Evolutionary conservation across 1,284 basidiomycete species (phyloP).

Genomic region (Wallemia mellicola): DNA sequence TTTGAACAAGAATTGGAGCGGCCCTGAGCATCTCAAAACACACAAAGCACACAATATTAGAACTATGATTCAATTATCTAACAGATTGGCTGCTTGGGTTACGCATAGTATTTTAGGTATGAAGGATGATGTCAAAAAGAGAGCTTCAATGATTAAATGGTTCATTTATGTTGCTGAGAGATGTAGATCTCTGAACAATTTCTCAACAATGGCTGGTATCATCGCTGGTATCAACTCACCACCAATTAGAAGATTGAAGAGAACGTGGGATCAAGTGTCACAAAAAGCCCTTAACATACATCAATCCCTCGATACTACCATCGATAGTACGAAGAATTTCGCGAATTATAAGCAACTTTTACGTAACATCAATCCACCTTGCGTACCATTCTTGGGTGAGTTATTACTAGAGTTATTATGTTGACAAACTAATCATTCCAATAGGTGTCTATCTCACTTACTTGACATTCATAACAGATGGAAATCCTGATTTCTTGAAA

Average conservation of each 20-base stretch:
- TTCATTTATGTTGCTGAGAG: constrained; percentile 86
- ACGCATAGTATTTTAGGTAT: constrained; percentile 58
- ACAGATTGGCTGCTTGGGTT: constrained; percentile 55
- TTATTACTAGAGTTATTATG: no score
- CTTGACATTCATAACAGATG: constrained; percentile 90
- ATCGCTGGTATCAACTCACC: constrained; percentile 44
- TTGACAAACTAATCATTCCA: no score
- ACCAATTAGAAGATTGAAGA: constrained; percentile 49
- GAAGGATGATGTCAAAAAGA: constrained; percentile 46
- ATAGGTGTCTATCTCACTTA: constrained; percentile 86
- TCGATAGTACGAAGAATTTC: constrained; percentile 78
- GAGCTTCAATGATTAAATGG: constrained; percentile 56
- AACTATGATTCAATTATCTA: constrained; percentile 67
- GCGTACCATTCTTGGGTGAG: constrained; percentile 86
- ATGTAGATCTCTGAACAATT: constrained; percentile 50
- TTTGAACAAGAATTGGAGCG: constrained; percentile 33
- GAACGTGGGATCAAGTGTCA: constrained; percentile 41
- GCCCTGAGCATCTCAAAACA: constrained; percentile 36
- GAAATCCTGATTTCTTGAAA: constrained; percentile 49
- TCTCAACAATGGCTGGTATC: constrained; percentile 48
- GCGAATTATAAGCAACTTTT: constrained; percentile 64
- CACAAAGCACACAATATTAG: constrained; percentile 21
- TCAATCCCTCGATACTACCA: constrained; percentile 42
- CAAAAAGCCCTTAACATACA: constrained; percentile 18
- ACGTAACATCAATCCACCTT: constrained; percentile 61